Percentiles rank a stretch among this genome's conserved stretches.
These are phyloP conservation scores for Strombidium stylifer DNA, from an alignment of 73 alveolate species.

Conservation along the genomic window DNA sequence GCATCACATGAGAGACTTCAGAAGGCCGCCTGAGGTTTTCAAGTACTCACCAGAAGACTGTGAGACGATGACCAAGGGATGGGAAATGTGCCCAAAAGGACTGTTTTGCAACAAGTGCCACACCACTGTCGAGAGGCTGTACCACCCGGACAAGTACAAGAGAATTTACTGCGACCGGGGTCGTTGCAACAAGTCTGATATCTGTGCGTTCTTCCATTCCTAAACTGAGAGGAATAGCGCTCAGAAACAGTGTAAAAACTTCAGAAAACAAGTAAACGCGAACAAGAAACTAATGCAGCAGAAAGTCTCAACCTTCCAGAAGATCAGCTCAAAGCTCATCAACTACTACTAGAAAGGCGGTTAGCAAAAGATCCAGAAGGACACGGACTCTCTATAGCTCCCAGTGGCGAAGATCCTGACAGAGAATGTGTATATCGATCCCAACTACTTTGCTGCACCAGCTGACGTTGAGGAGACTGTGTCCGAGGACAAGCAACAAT, in stretches of 20 bases:
- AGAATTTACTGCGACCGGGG: slow-evolving; percentile 33
- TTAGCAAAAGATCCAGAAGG: not conserved
- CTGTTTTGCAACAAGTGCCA: slow-evolving; percentile 38
- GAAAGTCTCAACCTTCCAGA: not conserved
- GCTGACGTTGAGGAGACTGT: no score
- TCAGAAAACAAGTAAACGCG: slow-evolving; percentile 6
- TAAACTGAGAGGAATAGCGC: slow-evolving; percentile 16
- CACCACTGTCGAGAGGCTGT: slow-evolving; percentile 40
- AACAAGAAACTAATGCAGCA: slow-evolving; percentile 5
- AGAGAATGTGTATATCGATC: not conserved
- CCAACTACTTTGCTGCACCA: not conserved
- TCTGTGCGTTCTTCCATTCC: slow-evolving; percentile 38
- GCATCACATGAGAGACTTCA: slow-evolving; percentile 49
- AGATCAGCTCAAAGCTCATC: not conserved
- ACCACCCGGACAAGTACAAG: slow-evolving; percentile 47
- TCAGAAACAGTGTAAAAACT: slow-evolving; percentile 22
- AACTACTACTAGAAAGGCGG: not conserved
- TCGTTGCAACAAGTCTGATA: slow-evolving; percentile 35
- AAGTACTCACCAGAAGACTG: slow-evolving; percentile 58
- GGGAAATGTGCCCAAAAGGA: slow-evolving; percentile 45
- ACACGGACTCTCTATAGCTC: not conserved
- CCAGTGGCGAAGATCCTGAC: not conserved
- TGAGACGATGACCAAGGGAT: slow-evolving; percentile 35
- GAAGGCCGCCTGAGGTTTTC: slow-evolving; percentile 58
- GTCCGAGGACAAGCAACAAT: no score